Conservation (phyloP, 1,139 yeast genomes). For the Nadsonia commutata region DNA sequence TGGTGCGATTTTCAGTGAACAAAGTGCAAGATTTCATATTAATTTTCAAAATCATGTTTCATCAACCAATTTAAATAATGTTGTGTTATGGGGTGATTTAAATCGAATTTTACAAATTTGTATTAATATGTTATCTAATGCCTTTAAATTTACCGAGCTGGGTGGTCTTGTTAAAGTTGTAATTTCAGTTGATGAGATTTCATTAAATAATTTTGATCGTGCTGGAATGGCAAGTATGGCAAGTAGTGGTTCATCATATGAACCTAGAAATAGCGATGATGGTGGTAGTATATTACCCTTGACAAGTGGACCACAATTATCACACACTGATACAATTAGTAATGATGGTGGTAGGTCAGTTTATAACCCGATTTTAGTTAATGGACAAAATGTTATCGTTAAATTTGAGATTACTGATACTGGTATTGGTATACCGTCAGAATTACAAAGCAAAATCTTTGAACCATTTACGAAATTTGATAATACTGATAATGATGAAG, state of each 20-base stretch:
- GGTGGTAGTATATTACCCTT: background rate
- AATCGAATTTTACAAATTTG: conserved; percentile 83
- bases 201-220: background rate
- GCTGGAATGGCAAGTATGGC: background rate
- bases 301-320: too few relatives aligned
- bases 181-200: background rate
- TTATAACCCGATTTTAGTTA: background rate
- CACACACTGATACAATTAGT: background rate
- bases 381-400: conserved; percentile 3
- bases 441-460: conserved; percentile 67
- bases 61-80: conserved; percentile 22
- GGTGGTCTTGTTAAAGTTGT: conserved; percentile 64
- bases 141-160: conserved; percentile 81
- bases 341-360: background rate
- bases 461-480: conserved; percentile 70
- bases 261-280: background rate
- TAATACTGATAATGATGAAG: conserved; percentile 60
- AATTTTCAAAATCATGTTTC: conserved; percentile 27
- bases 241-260: background rate
- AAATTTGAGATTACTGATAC: conserved; percentile 48
- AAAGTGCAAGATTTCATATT: conserved; percentile 68
- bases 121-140: conserved; percentile 82
- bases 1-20: conserved; percentile 72
- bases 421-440: conserved; percentile 82
- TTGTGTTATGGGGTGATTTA: conserved; percentile 75